These are phyloP conservation scores for Coemansia sp. DNA, from an alignment of 192 early-diverging fungal species.

Conservation along the genomic window DNA sequence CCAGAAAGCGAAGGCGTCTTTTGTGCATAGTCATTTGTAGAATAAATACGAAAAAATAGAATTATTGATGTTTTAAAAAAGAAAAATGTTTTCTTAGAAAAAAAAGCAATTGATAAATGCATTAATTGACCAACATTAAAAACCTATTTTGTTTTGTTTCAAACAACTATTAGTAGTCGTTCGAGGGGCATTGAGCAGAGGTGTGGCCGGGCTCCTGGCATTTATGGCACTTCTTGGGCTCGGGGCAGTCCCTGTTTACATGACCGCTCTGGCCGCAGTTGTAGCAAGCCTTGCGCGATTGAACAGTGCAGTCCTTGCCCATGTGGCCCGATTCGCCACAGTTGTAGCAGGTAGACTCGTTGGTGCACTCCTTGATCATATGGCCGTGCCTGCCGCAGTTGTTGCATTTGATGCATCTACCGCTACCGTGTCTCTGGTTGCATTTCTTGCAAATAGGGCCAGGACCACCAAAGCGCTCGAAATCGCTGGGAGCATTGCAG, in stretches of 20 bases:
- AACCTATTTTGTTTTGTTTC: not conserved
- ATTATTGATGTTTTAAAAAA: not conserved
- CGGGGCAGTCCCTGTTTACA: slow-evolving; percentile 43
- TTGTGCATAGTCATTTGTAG: not conserved
- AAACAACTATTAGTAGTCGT: not conserved
- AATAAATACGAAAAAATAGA: not conserved
- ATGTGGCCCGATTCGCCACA: slow-evolving; percentile 41
- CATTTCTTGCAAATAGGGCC: slow-evolving; percentile 19
- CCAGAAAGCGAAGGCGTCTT: not conserved
- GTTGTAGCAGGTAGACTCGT: slow-evolving; percentile 51
- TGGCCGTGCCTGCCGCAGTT: slow-evolving; percentile 60
- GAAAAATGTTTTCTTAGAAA: not conserved
- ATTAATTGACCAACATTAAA: too few species aligned
- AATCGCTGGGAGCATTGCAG: not conserved
- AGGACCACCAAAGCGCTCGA: slow-evolving; percentile 1
- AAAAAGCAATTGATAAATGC: not conserved
- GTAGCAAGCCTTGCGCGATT: slow-evolving; percentile 38
- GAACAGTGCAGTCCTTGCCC: slow-evolving; percentile 29
- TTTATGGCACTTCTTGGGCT: slow-evolving; percentile 58
- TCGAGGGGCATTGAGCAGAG: slow-evolving; percentile 48
- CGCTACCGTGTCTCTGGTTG: slow-evolving; percentile 17
- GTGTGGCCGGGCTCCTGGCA: slow-evolving; percentile 56
- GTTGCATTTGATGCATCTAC: slow-evolving; percentile 45
- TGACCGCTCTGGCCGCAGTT: slow-evolving; percentile 58
- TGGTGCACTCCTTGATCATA: slow-evolving; percentile 38